These are phyloP conservation scores for Theobroma cacao DNA, from an alignment of 345 rosid species.

Conservation along the genomic window DNA sequence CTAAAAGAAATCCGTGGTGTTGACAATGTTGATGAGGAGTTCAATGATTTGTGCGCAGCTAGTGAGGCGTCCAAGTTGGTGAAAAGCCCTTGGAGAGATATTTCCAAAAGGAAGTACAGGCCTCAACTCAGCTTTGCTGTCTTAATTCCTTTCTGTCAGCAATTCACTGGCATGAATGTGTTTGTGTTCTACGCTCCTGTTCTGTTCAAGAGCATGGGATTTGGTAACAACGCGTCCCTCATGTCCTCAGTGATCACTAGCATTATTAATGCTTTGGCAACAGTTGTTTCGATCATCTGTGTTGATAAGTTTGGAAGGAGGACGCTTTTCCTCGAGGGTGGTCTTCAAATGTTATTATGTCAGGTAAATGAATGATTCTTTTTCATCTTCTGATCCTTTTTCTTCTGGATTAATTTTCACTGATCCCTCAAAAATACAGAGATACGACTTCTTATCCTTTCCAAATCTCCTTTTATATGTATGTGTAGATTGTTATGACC, in stretches of 20 bases:
- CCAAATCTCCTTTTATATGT: too few relatives aligned
- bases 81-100: slow-evolving; percentile 67
- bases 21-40: slow-evolving; percentile 67
- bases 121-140: slow-evolving; percentile 74
- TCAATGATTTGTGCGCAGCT: slow-evolving; percentile 58
- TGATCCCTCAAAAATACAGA: too few relatives aligned
- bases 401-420: too few relatives aligned
- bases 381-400: too few relatives aligned
- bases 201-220: slow-evolving; percentile 70
- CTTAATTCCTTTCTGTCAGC: slow-evolving; percentile 78
- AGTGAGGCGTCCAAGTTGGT: slow-evolving; percentile 65
- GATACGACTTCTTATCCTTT: too few relatives aligned
- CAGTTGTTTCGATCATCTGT: slow-evolving; percentile 59
- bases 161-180: slow-evolving; percentile 78
- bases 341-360: slow-evolving; percentile 68
- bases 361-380: slow-evolving; percentile 43
- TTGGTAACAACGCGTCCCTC: slow-evolving; percentile 59
- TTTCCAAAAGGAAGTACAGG: slow-evolving; percentile 69
- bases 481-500: slow-evolving; percentile 40
- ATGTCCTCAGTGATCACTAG: slow-evolving; percentile 80
- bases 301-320: slow-evolving; percentile 88
- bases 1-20: slow-evolving; percentile 63
- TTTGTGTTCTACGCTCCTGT: slow-evolving; percentile 90
- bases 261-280: slow-evolving; percentile 49
- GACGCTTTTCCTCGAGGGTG: slow-evolving; percentile 71